Conservation (phyloP, 1,284 basidiomycete species). For the Rhodotorula glutinis region DNA sequence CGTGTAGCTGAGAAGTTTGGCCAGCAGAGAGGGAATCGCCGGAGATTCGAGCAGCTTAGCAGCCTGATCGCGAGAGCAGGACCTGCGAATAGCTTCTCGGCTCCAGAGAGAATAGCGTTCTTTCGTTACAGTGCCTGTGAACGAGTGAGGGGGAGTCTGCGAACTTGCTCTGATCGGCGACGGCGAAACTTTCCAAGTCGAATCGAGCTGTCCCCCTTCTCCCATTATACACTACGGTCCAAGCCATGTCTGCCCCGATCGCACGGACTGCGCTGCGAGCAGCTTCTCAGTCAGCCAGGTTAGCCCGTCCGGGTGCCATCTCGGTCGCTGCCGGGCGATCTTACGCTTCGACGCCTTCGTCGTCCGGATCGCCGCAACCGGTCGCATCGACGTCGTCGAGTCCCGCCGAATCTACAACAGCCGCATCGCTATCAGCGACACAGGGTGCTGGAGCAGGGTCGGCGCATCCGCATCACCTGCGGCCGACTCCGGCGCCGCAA, state of each 20-base stretch:
- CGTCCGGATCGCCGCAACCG: background rate
- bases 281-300: background rate
- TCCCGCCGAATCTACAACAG: background rate
- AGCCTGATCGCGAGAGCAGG: too few relatives aligned
- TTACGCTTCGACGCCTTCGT: slow-evolving; percentile 4
- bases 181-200: too few relatives aligned
- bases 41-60: too few relatives aligned
- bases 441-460: background rate
- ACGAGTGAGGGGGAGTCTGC: too few relatives aligned
- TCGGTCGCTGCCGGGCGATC: background rate
- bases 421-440: background rate
- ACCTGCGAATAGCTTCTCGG: too few relatives aligned
- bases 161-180: too few relatives aligned
- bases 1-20: too few relatives aligned
- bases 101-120: too few relatives aligned
- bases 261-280: slow-evolving; percentile 11
- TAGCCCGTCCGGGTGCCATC: background rate
- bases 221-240: too few relatives aligned
- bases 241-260: background rate
- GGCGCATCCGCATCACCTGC: background rate
- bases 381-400: background rate
- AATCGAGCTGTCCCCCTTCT: too few relatives aligned
- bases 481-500: slow-evolving; percentile 21
- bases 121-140: too few relatives aligned
- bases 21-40: too few relatives aligned